phyloP scores from a whole-genome alignment of 176 grass and related monocot genomes.

The Panicum miliaceum region DNA sequence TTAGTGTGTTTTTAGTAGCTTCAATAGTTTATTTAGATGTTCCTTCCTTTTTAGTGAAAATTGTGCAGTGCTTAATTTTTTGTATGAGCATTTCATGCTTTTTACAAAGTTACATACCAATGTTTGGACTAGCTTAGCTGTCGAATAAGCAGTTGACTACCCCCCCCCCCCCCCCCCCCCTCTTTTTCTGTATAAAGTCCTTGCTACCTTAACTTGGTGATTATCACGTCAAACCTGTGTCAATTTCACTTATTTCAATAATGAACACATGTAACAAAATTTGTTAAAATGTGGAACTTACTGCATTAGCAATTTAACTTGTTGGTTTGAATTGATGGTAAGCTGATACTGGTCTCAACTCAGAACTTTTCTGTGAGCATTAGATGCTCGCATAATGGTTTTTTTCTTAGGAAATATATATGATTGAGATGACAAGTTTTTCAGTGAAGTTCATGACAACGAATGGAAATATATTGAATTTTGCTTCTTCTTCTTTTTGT shows the following conservation, averaged over 20 bases:
- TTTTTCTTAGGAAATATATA: not conserved
- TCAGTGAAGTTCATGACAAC: not conserved
- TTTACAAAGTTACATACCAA: slow-evolving; percentile 7
- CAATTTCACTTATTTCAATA: not conserved
- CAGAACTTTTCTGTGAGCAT: not conserved
- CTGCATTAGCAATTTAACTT: not conserved
- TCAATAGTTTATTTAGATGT: slow-evolving; percentile 28
- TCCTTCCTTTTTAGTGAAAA: slow-evolving; percentile 27
- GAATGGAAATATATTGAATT: slow-evolving; percentile 23
- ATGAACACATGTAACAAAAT: not conserved
- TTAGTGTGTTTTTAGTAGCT: slow-evolving; percentile 32
- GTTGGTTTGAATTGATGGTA: slow-evolving; percentile 8
- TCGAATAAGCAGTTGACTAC: slow-evolving; percentile 6
- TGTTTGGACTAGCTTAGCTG: slow-evolving; percentile 11
- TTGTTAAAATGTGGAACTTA: not conserved
- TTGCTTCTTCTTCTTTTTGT: slow-evolving; percentile 30
- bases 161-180: no score
- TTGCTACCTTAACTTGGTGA: slow-evolving; percentile 9
- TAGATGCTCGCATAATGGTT: not conserved
- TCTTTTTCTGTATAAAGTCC: slow-evolving; percentile 2
- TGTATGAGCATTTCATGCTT: not conserved
- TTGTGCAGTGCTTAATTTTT: not conserved
- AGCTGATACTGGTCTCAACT: not conserved
- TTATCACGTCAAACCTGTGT: not conserved
- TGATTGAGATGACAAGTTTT: slow-evolving; percentile 1